phyloP scores from a whole-genome alignment of 345 rosid genomes.

The Populus euphratica region DNA sequence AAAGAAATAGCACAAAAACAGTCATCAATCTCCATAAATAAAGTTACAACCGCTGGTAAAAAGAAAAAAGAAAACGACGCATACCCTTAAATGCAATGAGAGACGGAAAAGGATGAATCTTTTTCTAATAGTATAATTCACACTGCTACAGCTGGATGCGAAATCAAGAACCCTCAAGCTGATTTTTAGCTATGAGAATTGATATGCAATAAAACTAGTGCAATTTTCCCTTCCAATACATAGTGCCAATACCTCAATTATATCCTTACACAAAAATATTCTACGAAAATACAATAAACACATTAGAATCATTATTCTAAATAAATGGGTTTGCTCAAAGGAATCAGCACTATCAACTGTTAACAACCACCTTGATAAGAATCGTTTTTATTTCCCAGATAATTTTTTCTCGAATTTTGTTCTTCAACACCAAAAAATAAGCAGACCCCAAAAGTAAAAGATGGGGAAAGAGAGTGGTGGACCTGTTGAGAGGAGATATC shows the following conservation, averaged over 20 bases:
- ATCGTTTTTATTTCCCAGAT: background rate
- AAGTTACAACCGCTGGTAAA: background rate
- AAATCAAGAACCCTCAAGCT: background rate
- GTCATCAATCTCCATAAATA: background rate
- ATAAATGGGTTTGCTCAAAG: background rate
- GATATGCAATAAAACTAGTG: too few species aligned
- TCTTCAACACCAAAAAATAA: too few species aligned
- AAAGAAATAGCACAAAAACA: background rate
- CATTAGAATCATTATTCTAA: background rate
- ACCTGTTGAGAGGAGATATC: slow-evolving; percentile 94
- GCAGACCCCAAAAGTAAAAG: background rate
- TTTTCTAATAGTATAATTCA: too few species aligned
- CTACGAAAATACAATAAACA: background rate
- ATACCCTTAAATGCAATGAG: background rate
- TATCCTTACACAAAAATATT: too few species aligned
- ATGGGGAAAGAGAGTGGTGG: background rate
- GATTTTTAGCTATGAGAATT: too few species aligned
- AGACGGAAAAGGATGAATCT: background rate
- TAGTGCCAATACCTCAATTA: too few species aligned
- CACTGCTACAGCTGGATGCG: background rate
- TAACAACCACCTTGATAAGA: background rate
- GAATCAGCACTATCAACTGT: background rate
- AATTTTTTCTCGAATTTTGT: background rate
- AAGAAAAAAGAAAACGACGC: background rate
- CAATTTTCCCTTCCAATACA: too few species aligned